Evolutionary conservation across 179 eudicot species (phyloP), one percentile per base, ranked within the genome.

Genomic region (Heliamphora pulchella): DNA sequence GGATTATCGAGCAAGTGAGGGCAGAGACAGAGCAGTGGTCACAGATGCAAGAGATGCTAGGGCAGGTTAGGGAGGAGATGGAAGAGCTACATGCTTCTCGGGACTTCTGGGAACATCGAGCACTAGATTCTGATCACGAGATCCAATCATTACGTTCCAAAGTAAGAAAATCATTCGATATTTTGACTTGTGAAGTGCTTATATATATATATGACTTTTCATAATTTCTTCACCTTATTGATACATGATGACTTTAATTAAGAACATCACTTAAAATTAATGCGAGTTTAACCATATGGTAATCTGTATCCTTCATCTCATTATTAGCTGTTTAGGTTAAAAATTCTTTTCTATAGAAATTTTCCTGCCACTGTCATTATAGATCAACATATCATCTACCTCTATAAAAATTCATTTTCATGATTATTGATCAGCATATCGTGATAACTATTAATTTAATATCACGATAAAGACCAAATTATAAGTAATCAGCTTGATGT

Each of bases 11-110:
- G 83, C 98, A 96, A 85, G 99, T 94, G 74, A 85, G 94, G 74
- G 92, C 91, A 3, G 99, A 96, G 85, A 94, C 94, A 15, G 94
- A 94, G 82, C 98, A 96, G 55, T 96, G 99, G 98, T 90, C 98
- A 5, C 95, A 96, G 83, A 96, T 96, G 98, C 99, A 96, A 86
- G 90, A 86, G 78, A 94, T 96, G 99, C 72, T 96, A 13, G 91
- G 89, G 41, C 90, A 89, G 80, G 91, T 96, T 5, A 90, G 89
- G 71, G 86, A 88, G 48, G 99, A 96, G 84, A 96, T 91, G 98
- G 99, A 92, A 87, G 89, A 91, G 74, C 83, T 94, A 61, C 97
- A 96, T 83, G 88, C 86, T 57, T 91, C 98, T 81, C 90, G 91
- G 7, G 89, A 94, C 81, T 91, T 88, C 78, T 96, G 99, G 99